These are phyloP conservation scores for Hyaloscypha bicolor DNA, from an alignment of 495 filamentous ascomycete species.

Conservation along the genomic window DNA sequence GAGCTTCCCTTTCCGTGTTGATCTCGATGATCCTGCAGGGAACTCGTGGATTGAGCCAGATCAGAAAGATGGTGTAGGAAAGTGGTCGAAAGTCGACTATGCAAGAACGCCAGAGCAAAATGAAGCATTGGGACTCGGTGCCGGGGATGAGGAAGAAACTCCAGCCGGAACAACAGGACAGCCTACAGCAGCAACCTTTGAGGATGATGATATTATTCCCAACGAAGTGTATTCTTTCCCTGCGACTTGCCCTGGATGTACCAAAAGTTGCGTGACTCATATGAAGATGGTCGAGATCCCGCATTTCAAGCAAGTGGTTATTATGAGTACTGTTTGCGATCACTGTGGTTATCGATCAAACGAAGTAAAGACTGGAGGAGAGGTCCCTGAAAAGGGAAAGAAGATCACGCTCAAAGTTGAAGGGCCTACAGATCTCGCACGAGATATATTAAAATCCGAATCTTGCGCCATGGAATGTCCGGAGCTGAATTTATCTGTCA, in stretches of 20 bases:
- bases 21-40: conserved; percentile 88
- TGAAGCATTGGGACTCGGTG: conserved; percentile 59
- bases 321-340: conserved; percentile 87
- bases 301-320: conserved; percentile 91
- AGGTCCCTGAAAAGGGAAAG: conserved; percentile 83
- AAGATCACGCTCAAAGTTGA: conserved; percentile 79
- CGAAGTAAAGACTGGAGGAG: conserved; percentile 96
- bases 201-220: conserved; percentile 78
- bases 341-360: conserved; percentile 92
- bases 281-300: conserved; percentile 98
- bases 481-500: conserved; percentile 80
- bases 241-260: conserved; percentile 87
- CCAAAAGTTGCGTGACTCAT: conserved; percentile 77
- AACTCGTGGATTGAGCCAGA: conserved; percentile 97
- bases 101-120: conserved; percentile 83
- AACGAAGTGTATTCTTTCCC: conserved; percentile 90
- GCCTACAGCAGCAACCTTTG: conserved; percentile 41
- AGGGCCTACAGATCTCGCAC: conserved; percentile 72
- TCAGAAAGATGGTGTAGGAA: conserved; percentile 69
- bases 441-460: conserved; percentile 97
- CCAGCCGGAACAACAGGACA: conserved; percentile 18
- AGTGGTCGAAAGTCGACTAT: conserved; percentile 83
- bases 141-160: conserved; percentile 35
- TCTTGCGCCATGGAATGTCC: conserved; percentile 82
- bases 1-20: conserved; percentile 84